These are phyloP conservation scores for Scutellaria minor DNA, from an alignment of 257 asterid species.

Conservation along the genomic window DNA sequence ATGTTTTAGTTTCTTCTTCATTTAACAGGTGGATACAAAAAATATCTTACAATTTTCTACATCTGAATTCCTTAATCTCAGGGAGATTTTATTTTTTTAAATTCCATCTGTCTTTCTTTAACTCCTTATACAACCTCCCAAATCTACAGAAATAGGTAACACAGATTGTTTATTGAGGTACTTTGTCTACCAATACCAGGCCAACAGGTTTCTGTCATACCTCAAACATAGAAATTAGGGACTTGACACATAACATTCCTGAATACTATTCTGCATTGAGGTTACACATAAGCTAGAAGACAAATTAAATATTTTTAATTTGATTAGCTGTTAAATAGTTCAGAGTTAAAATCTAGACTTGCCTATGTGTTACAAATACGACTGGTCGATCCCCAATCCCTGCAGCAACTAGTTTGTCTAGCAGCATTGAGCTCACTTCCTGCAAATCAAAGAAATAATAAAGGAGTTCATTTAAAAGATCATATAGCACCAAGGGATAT, in stretches of 20 bases:
- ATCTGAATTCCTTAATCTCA: constrained; percentile 1
- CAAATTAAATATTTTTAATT: background rate
- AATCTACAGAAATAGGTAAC: constrained; percentile 18
- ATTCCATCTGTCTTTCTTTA: background rate
- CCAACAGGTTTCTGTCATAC: constrained; percentile 19
- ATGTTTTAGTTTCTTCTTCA: background rate
- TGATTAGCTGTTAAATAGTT: background rate
- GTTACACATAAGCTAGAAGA: constrained; percentile 19
- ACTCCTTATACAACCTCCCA: constrained; percentile 15
- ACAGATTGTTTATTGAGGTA: constrained; percentile 19
- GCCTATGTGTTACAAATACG: constrained; percentile 94
- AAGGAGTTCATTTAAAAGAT: constrained; percentile 20
- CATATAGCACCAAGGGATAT: constrained; percentile 19
- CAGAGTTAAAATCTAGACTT: constrained; percentile 35
- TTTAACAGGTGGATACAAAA: background rate
- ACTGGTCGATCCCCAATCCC: constrained; percentile 98
- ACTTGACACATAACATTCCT: constrained; percentile 10
- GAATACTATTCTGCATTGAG: background rate
- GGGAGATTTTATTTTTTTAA: background rate
- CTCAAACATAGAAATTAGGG: constrained; percentile 23
- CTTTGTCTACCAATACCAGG: constrained; percentile 16
- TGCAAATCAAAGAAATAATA: constrained; percentile 40
- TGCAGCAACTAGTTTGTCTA: constrained; percentile 85
- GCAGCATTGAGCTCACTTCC: constrained; percentile 98
- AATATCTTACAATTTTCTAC: background rate